Evolutionary conservation across 2,329 filamentous ascomycete genomes (phyloP).

Genomic region (Talaromyces sp.): DNA sequence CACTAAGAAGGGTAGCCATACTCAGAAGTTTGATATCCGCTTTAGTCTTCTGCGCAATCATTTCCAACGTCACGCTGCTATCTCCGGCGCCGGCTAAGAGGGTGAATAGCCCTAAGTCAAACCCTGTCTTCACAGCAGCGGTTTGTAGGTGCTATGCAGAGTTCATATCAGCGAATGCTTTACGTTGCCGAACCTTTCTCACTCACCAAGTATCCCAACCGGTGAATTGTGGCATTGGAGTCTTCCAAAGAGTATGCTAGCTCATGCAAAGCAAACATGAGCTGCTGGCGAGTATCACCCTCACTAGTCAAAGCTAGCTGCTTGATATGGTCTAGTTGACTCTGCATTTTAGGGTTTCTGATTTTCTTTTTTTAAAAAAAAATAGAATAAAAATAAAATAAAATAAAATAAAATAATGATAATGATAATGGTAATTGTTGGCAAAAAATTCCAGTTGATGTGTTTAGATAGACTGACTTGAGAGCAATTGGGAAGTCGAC

Average conservation of each 20-base stretch:
- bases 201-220: neutral
- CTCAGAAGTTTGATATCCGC: neutral
- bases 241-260: neutral
- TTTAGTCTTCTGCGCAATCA: neutral
- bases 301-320: neutral
- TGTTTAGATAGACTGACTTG: neutral
- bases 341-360: neutral
- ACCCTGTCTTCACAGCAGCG: slow-evolving; percentile 12
- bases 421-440: neutral
- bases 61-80: neutral
- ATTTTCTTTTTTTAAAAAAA: neutral
- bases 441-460: neutral
- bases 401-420: no score
- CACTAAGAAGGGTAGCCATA: slow-evolving; percentile 6
- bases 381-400: no score
- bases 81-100: slow-evolving; percentile 2
- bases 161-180: neutral
- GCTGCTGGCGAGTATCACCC: neutral
- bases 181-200: no score
- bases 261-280: neutral
- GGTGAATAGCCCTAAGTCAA: slow-evolving; percentile 17
- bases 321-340: neutral
- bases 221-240: neutral
- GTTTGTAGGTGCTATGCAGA: slow-evolving; percentile 15
- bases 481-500: neutral